Base-by-base conservation (phyloP, 75 land plant genomes). In the Larix kaempferi region DNA sequence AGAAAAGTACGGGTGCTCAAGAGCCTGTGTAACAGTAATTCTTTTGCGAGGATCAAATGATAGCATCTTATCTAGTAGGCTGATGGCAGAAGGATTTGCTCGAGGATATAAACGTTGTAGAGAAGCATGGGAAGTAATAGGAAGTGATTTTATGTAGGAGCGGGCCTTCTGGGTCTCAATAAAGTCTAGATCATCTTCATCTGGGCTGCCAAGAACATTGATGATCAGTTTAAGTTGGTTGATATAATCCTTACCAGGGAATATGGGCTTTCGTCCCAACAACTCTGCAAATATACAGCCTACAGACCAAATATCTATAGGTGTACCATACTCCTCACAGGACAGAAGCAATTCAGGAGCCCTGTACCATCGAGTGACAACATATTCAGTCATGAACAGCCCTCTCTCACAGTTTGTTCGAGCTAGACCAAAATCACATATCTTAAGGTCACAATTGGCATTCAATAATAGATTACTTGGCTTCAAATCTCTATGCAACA, bases 231-330 rank as follows among this genome's bases (percentile, higher is more conserved):
- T 49, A 83, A 95, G 88, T 83, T 95, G 98, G 75, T 95, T 92
- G 73, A 94, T 86, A 71, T 95, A 90, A 83, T 95, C 98, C 77
- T 84, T 91, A 26, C 98, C 98, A 6, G 97, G 90, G 76, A 95
- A 95, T 73, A 95, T 74, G 59, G 99, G 98, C 76, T 80, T 79
- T 71, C 91, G 83, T 74, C 89, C 94, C 84, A 94, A 84, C 26
- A 96, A 88, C 84, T 96, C 99, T 98, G 94, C 87, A 75, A 90
- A 96, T 19, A 96, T 92, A 78, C 99, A 96, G 16, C 99, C 99
- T 16, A 96, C 99, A 73, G 97, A 91, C 99, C 99, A 96, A 16
- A 96, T 86, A 84, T 96, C 99, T 66, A 96, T 96, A 8, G 99
- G 95, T 52, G 98, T 95, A 39, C 93, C 94, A 78, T 96, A 96